Conservation (phyloP, 2,329 filamentous ascomycete genomes). For the Aspergillus sp. region DNA sequence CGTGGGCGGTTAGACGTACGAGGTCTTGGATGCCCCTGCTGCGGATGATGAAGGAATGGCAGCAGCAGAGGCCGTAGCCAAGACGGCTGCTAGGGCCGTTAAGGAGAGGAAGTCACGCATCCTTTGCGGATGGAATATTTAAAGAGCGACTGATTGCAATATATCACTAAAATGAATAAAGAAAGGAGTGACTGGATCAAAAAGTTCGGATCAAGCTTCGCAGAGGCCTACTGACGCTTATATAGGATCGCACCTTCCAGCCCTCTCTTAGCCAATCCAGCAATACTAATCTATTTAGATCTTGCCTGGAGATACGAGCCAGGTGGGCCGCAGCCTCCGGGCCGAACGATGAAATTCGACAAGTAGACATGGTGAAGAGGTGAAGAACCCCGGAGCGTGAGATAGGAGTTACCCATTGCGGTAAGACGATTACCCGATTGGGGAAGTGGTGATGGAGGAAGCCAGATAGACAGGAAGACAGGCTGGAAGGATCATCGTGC, state of each 20-base stretch:
- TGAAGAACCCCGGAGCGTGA: background rate
- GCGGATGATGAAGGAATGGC: conserved; percentile 11
- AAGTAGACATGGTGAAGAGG: too few relatives aligned
- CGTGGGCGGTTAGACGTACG: background rate
- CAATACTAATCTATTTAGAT: too few relatives aligned
- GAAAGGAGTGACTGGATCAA: background rate
- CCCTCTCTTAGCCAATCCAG: background rate
- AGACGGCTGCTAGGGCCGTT: conserved; percentile 11
- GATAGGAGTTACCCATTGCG: background rate
- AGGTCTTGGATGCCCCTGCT: background rate
- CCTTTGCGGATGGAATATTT: background rate
- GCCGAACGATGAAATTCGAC: too few relatives aligned
- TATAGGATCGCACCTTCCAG: background rate
- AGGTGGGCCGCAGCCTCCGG: background rate
- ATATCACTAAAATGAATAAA: too few relatives aligned
- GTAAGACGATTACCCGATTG: background rate
- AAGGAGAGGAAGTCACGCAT: conserved; percentile 18
- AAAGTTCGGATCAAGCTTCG: too few relatives aligned
- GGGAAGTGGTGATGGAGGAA: background rate
- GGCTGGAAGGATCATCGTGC: background rate
- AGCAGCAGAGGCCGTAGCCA: conserved; percentile 14
- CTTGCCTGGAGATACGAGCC: background rate
- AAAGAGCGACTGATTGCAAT: background rate
- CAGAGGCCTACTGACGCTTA: background rate
- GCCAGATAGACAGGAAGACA: background rate